These are phyloP conservation scores for Chlorella sp. DNA, from an alignment of 139 green algal species.

Conservation along the genomic window DNA sequence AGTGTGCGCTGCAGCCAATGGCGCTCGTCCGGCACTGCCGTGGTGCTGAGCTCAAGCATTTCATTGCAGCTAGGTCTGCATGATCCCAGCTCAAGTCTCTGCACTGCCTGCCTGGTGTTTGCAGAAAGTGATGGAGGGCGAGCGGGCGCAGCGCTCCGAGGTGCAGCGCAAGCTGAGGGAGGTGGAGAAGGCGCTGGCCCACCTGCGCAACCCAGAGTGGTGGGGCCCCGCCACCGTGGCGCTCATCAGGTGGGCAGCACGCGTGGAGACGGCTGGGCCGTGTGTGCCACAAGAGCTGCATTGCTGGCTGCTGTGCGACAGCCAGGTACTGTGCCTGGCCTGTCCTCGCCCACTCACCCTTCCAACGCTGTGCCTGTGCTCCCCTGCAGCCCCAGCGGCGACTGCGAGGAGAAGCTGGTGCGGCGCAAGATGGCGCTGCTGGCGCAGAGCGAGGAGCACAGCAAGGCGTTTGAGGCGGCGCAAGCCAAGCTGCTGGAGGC, in stretches of 20 bases:
- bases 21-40: no score
- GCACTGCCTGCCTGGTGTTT: no score
- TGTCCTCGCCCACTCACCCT: neutral
- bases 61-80: no score
- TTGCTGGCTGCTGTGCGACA: neutral
- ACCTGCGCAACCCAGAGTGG: conserved; percentile 44
- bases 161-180: conserved; percentile 60
- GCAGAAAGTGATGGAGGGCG: conserved; percentile 78
- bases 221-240: conserved; percentile 27
- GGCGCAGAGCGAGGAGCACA: conserved; percentile 59
- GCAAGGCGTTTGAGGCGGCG: conserved; percentile 61
- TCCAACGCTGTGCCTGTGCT: neutral
- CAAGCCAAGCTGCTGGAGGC: conserved; percentile 72
- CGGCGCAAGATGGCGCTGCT: conserved; percentile 50
- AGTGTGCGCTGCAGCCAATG: no score
- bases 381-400: conserved; percentile 17
- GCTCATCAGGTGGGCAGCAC: no score
- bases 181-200: conserved; percentile 71
- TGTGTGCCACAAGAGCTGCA: neutral
- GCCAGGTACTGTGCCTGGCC: no score
- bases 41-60: no score
- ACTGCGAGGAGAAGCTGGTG: conserved; percentile 51
- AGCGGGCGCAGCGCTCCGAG: conserved; percentile 75
- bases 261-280: no score
- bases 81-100: no score